Evolutionary conservation across 495 filamentous ascomycete genomes (phyloP), one percentile per base, ranked within the genome.

Genomic region (Xylaria scruposa): DNA sequence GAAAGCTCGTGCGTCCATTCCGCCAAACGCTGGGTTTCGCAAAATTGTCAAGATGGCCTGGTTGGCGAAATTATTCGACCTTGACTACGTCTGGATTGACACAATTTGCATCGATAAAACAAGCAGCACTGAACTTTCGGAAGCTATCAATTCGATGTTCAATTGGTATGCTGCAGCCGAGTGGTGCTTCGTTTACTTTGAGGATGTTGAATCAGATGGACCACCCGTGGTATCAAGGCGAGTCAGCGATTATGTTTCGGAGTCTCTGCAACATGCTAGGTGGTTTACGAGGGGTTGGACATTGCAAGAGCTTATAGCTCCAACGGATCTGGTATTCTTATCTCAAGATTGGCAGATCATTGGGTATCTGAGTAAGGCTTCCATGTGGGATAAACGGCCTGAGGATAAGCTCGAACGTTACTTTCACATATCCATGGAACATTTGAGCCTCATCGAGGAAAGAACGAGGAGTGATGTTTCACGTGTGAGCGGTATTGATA

Each of bases 301-400:
- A 46, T n/a, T 53, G 49, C 49, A 53, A 6, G 49, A 53, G 49
- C 49, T 53, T 8, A 53, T 53, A n/a, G 49, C 49, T n/a, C 49
- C 49, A 53, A 1, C 19, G 10, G 1, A 19, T 24, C 49, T 53
- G 4, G 49, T 24, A 1, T 53, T 53, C 1, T 53, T 53, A 7
- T 53, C 49, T 24, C 49, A 24, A 53, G 6, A 53, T 7, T 53
- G 19, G 49, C 49, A 24, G n/a, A 21, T 53, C n/a, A 53, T 53
- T 53, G 19, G 49, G 1, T 24, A 8, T 21, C 7, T 53, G 19
- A 24, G 49, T 4, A 26, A 53, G 19, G 5, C 6, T 24, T 51
- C 1, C 17, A 2, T 2, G 0, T 2, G 3, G 21, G 1, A 0
- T 3, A 10, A 24, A 2, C 24, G 47, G 19, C 47, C 47, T 13